A percentile compares a stretch with the other conserved stretches of the same genome.
Evolutionary conservation across 495 filamentous ascomycete genomes (phyloP).

Genomic region (Tuber brumale): DNA sequence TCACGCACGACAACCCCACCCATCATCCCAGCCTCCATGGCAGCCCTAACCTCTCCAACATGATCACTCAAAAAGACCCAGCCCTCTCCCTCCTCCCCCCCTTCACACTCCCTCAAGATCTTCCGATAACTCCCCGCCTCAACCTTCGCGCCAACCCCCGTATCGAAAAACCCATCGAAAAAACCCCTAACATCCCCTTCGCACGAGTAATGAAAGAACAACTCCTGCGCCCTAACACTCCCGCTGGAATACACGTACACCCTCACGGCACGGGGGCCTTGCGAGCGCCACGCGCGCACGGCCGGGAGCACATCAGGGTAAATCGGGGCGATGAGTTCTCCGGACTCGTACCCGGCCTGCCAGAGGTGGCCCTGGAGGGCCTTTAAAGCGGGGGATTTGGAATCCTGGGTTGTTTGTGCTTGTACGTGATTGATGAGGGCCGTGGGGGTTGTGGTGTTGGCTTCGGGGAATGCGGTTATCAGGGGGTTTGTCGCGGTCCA

Average conservation of each 20-base stretch:
- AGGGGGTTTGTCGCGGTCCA: slow-evolving; percentile 60
- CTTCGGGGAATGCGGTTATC: slow-evolving; percentile 57
- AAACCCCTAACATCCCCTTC: slow-evolving; percentile 51
- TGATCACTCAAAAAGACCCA: slow-evolving; percentile 64
- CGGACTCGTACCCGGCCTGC: slow-evolving; percentile 57
- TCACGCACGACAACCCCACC: slow-evolving; percentile 56
- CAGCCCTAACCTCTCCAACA: slow-evolving; percentile 56
- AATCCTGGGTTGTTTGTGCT: slow-evolving; percentile 3
- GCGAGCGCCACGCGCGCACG: slow-evolving; percentile 49
- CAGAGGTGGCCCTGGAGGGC: slow-evolving; percentile 54
- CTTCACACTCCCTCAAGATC: slow-evolving; percentile 49
- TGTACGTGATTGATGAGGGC: background rate
- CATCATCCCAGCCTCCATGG: slow-evolving; percentile 57
- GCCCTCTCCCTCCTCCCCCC: slow-evolving; percentile 41
- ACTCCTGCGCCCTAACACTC: background rate
- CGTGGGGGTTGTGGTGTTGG: background rate
- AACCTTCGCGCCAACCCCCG: slow-evolving; percentile 48
- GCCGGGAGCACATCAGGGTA: slow-evolving; percentile 59
- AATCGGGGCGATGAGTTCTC: slow-evolving; percentile 57
- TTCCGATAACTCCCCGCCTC: slow-evolving; percentile 55
- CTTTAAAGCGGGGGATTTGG: slow-evolving; percentile 4
- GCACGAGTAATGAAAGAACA: slow-evolving; percentile 19
- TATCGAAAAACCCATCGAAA: slow-evolving; percentile 61
- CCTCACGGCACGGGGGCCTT: background rate
- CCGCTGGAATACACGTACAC: slow-evolving; percentile 2